These are phyloP conservation scores for Chrysoporthe austroafricana DNA, from an alignment of 2,329 filamentous ascomycete genomes.

Conservation along the genomic window DNA sequence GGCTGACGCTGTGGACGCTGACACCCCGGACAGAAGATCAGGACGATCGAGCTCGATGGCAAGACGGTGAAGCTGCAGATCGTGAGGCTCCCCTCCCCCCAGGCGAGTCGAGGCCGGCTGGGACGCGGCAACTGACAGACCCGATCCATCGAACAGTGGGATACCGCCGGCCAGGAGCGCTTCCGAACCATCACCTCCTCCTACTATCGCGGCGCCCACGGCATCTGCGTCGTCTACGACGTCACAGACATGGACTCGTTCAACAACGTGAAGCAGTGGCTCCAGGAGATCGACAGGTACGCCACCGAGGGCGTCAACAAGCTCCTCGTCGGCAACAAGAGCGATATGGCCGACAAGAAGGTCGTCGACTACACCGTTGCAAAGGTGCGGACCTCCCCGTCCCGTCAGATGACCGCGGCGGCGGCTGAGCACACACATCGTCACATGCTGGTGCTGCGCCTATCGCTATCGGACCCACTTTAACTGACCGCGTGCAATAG, in stretches of 20 bases:
- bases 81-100: slow-evolving; percentile 58
- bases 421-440: slow-evolving; percentile 17
- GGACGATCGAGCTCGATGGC: slow-evolving; percentile 98
- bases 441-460: slow-evolving; percentile 24
- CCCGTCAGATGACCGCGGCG: slow-evolving; percentile 7
- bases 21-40: slow-evolving; percentile 79
- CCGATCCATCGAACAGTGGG: slow-evolving; percentile 69
- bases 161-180: slow-evolving; percentile 97
- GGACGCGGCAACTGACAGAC: slow-evolving; percentile 36
- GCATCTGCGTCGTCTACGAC: slow-evolving; percentile 99
- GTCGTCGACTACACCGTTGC: slow-evolving; percentile 99
- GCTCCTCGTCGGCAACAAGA: slow-evolving; percentile 99
- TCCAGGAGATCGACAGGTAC: slow-evolving; percentile 99
- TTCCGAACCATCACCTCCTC: slow-evolving; percentile 99
- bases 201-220: slow-evolving; percentile 98
- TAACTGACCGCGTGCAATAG: slow-evolving; percentile 50
- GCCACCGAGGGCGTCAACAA: slow-evolving; percentile 99
- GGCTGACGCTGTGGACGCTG: slow-evolving; percentile 32
- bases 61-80: slow-evolving; percentile 99
- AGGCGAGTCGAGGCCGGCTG: neutral
- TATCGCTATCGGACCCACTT: slow-evolving; percentile 24
- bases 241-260: slow-evolving; percentile 99
- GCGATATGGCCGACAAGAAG: slow-evolving; percentile 99
- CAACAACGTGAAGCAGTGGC: slow-evolving; percentile 99
- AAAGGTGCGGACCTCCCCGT: slow-evolving; percentile 69